These are phyloP conservation scores for Dipteronia dyeriana DNA, from an alignment of 345 rosid species.

Conservation along the genomic window DNA sequence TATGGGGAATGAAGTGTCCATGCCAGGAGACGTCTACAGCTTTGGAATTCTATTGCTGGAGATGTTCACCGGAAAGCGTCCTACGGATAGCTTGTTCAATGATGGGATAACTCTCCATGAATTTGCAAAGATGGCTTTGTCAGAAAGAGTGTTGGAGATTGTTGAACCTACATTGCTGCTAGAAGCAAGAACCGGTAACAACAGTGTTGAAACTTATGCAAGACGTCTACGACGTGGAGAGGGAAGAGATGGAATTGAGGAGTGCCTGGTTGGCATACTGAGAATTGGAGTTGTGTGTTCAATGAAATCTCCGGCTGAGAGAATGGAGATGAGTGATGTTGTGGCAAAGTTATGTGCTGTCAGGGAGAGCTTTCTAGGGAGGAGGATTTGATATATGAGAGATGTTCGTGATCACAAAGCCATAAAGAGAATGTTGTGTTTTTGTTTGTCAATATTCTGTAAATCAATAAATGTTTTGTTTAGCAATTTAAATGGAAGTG, in stretches of 20 bases:
- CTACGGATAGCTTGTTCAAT: not conserved
- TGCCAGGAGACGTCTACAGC: not conserved
- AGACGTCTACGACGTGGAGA: not conserved
- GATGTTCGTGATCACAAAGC: not conserved
- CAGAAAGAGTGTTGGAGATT: not conserved
- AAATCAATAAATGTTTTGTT: too few species aligned
- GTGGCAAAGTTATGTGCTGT: not conserved
- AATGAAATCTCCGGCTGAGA: not conserved
- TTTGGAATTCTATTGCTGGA: constrained; percentile 2
- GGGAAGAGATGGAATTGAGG: too few species aligned
- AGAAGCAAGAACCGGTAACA: not conserved
- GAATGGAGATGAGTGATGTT: not conserved
- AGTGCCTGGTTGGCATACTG: not conserved
- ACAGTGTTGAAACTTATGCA: too few species aligned
- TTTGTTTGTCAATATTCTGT: too few species aligned
- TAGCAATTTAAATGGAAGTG: too few species aligned
- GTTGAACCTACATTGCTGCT: not conserved
- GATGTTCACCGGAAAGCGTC: not conserved
- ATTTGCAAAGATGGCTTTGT: not conserved
- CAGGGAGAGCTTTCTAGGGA: not conserved
- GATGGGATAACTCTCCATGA: not conserved
- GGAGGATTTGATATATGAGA: too few species aligned
- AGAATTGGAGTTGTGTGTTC: constrained; percentile 11
- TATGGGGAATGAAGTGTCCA: not conserved
- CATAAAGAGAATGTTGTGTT: not conserved